phyloP scores from a whole-genome alignment of 148 eudicot genomes.

The Rhododendron ferrugineum region DNA sequence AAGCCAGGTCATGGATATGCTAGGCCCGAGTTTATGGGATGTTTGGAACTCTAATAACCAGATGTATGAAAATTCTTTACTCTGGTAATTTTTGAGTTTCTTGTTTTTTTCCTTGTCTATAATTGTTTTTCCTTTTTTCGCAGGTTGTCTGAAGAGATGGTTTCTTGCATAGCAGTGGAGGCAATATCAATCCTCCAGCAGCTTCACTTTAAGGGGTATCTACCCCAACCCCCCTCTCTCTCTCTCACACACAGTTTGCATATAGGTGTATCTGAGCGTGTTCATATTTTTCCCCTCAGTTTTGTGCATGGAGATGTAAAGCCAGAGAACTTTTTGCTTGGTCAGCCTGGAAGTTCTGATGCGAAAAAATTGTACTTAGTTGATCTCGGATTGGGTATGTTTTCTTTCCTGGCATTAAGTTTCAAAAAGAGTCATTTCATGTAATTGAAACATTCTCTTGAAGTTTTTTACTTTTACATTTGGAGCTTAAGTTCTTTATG shows the following conservation, averaged over 20 bases:
- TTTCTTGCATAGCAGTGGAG: slow-evolving; percentile 58
- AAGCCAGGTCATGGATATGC: slow-evolving; percentile 37
- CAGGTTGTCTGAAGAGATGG: slow-evolving; percentile 61
- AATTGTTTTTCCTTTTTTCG: neutral
- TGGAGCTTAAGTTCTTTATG: slow-evolving; percentile 1
- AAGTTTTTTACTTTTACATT: neutral
- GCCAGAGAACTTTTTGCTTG: slow-evolving; percentile 62
- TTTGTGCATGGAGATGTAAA: slow-evolving; percentile 66
- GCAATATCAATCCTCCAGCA: slow-evolving; percentile 56
- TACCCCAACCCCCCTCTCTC: neutral
- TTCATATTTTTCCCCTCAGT: slow-evolving; percentile 19
- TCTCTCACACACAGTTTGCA: neutral
- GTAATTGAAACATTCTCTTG: neutral
- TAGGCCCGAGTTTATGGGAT: slow-evolving; percentile 41
- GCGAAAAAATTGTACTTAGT: slow-evolving; percentile 45
- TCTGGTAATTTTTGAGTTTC: neutral
- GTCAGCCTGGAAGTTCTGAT: slow-evolving; percentile 46
- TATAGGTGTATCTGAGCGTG: neutral
- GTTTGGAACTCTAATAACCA: slow-evolving; percentile 38
- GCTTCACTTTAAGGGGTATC: slow-evolving; percentile 51
- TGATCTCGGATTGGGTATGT: slow-evolving; percentile 57
- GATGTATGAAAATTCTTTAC: slow-evolving; percentile 15
- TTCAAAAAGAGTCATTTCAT: neutral
- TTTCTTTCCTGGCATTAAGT: neutral
- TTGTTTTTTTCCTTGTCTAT: neutral